Evolutionary conservation across 257 asterid species (phyloP).

Genomic region (Scutellaria barbata): DNA sequence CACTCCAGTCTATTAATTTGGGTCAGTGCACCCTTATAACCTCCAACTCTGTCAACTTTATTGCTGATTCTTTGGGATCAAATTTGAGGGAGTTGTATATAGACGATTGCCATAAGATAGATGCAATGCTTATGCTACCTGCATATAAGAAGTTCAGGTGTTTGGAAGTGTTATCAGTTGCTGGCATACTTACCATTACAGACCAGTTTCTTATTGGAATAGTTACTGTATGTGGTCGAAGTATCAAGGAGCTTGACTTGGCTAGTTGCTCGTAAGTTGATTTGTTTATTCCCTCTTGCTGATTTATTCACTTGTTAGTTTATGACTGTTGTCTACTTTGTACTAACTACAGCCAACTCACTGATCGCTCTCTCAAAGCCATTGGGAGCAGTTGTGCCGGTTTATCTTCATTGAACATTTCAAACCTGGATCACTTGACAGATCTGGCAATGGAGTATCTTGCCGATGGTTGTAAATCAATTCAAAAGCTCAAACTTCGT

Average conservation of each 20-base stretch:
- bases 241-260: slow-evolving; percentile 75
- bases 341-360: slow-evolving; percentile 63
- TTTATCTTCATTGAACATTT: slow-evolving; percentile 66
- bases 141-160: slow-evolving; percentile 53
- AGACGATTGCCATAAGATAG: slow-evolving; percentile 67
- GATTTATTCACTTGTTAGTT: slow-evolving; percentile 7
- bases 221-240: slow-evolving; percentile 49
- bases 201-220: slow-evolving; percentile 59
- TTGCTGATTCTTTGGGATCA: slow-evolving; percentile 66
- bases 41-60: slow-evolving; percentile 48
- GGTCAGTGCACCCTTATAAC: slow-evolving; percentile 80
- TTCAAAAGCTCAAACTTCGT: slow-evolving; percentile 59
- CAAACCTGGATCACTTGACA: slow-evolving; percentile 60
- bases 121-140: slow-evolving; percentile 54
- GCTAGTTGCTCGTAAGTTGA: slow-evolving; percentile 70
- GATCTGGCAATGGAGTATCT: slow-evolving; percentile 73
- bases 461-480: slow-evolving; percentile 72
- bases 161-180: slow-evolving; percentile 84
- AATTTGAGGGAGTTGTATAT: slow-evolving; percentile 72
- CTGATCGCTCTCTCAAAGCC: slow-evolving; percentile 57
- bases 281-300: slow-evolving; percentile 33
- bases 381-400: slow-evolving; percentile 63
- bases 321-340: slow-evolving; percentile 18
- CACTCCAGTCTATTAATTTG: slow-evolving; percentile 66
- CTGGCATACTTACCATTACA: slow-evolving; percentile 55